These are phyloP conservation scores for Vaccinium darrowii DNA, from an alignment of 148 eudicot species.

Conservation along the genomic window DNA sequence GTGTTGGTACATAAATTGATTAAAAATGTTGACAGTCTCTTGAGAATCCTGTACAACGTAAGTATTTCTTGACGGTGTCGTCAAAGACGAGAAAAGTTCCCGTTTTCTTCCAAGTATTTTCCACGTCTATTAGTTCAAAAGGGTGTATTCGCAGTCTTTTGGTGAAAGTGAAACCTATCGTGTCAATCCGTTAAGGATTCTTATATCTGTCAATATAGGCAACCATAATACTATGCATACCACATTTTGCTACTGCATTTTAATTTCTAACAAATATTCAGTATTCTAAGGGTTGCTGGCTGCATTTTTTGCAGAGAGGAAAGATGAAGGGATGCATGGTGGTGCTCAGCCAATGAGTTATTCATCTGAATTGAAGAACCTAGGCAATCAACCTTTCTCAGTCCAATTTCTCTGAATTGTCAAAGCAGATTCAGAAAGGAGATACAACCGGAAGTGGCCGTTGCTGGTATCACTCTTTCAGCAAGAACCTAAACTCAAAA, in stretches of 20 bases:
- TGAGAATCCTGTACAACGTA: not conserved
- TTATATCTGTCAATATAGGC: not conserved
- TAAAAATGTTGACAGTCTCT: not conserved
- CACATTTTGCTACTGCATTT: no score
- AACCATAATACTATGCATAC: not conserved
- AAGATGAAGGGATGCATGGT: not conserved
- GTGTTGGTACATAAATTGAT: not conserved
- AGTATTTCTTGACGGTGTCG: not conserved
- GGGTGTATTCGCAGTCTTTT: not conserved
- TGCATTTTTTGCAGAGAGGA: not conserved
- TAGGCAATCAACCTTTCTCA: not conserved
- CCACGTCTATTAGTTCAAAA: not conserved
- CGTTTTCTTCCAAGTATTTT: not conserved
- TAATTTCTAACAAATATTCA: not conserved
- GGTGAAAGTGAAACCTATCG: not conserved
- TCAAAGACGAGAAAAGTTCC: not conserved
- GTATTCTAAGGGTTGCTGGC: not conserved
- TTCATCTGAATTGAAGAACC: not conserved
- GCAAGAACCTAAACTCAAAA: not conserved
- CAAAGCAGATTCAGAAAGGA: not conserved
- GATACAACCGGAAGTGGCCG: not conserved
- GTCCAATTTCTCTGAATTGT: not conserved
- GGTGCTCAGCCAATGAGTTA: not conserved
- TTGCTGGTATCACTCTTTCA: not conserved
- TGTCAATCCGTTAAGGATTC: no score